A percentile compares a stretch with the other conserved stretches of the same genome.
phyloP scores from a whole-genome alignment of 345 rosid species.

The Hibiscus trionum region DNA sequence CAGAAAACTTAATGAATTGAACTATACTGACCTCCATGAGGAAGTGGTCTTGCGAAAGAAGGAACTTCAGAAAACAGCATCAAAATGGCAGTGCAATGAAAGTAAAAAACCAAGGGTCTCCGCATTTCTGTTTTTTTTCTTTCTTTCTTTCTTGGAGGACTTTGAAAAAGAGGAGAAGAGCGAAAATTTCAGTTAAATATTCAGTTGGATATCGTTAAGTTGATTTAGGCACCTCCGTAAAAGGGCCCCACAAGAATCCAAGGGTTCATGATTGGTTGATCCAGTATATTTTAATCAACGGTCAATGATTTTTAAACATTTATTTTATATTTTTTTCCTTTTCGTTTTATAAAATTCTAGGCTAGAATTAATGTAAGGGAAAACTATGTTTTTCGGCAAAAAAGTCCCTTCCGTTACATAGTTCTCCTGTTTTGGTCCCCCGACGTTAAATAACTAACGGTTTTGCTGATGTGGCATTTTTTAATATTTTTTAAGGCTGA shows the following conservation, averaged over 20 bases:
- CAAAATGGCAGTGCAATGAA: conserved; percentile 21
- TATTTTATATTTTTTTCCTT: too few species aligned
- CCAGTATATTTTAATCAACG: too few species aligned
- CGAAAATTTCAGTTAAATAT: neutral
- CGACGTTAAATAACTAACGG: too few species aligned
- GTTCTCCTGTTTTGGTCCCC: too few species aligned
- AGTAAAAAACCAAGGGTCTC: neutral
- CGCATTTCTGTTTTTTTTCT: neutral
- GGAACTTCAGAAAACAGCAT: conserved; percentile 21
- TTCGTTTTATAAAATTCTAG: too few species aligned
- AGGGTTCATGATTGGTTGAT: too few species aligned
- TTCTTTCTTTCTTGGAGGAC: neutral
- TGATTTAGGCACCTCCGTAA: neutral
- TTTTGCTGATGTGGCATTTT: too few species aligned
- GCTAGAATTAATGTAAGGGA: too few species aligned
- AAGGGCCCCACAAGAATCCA: neutral
- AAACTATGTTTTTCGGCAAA: too few species aligned
- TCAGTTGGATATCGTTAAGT: neutral
- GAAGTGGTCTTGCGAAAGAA: conserved; percentile 34
- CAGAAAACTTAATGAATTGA: neutral
- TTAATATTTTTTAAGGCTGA: too few species aligned
- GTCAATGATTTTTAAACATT: too few species aligned
- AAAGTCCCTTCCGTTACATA: too few species aligned
- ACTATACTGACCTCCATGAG: conserved; percentile 25
- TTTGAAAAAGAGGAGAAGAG: neutral